phyloP scores from a whole-genome alignment of 2,329 filamentous ascomycete genomes.

The Colletotrichum sp. region DNA sequence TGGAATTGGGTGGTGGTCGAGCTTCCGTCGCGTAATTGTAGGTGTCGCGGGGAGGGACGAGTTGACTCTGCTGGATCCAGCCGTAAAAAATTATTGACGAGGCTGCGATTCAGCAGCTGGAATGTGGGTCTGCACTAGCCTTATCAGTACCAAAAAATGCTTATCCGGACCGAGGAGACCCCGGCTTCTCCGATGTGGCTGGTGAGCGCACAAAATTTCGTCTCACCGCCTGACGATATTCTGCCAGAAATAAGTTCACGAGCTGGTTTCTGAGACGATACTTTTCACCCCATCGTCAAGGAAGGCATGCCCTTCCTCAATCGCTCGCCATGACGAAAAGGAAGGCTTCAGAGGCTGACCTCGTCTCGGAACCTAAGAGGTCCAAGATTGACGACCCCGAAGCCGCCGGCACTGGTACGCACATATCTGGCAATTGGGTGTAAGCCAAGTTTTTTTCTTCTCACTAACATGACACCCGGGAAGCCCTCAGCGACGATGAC shows the following conservation, averaged over 20 bases:
- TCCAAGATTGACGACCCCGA: not conserved
- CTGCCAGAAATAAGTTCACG: slow-evolving; percentile 18
- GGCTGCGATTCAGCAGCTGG: slow-evolving; percentile 17
- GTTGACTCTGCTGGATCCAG: slow-evolving; percentile 1
- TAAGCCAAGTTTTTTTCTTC: not conserved
- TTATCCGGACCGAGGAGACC: slow-evolving; percentile 17
- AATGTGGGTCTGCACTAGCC: not conserved
- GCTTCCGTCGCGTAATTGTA: not conserved
- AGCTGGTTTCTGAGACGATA: not conserved
- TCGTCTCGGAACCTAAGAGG: not conserved
- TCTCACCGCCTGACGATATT: slow-evolving; percentile 11
- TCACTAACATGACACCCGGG: not conserved
- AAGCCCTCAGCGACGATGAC: slow-evolving; percentile 19
- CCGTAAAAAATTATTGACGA: slow-evolving; percentile 24
- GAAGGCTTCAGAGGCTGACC: slow-evolving; percentile 6
- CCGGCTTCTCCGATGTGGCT: not conserved
- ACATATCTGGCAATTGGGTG: not conserved
- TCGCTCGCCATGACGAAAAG: slow-evolving; percentile 17
- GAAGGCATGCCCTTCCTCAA: slow-evolving; percentile 8
- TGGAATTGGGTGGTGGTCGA: not conserved
- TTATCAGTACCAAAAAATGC: slow-evolving; percentile 9
- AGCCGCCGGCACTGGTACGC: not conserved
- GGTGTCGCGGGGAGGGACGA: slow-evolving; percentile 6
- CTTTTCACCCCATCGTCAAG: not conserved
- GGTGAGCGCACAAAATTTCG: slow-evolving; percentile 17